A percentile compares a stretch with the other conserved stretches of the same genome.
Conservation (phyloP, 352 stramenopile genomes). For the Thraustochytrium sp. region DNA sequence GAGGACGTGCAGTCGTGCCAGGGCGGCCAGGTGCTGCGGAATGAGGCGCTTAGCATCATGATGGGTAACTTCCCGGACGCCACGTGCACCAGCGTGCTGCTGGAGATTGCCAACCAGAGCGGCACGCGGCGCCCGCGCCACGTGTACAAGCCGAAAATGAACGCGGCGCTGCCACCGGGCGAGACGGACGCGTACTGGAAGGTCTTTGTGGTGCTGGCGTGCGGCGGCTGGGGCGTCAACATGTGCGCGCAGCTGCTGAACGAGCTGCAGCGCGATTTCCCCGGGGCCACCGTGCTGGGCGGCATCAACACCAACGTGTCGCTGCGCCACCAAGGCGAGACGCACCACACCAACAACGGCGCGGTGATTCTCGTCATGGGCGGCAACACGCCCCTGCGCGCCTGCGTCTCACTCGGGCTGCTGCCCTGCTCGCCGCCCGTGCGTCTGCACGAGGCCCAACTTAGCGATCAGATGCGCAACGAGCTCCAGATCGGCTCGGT, state of each 20-base stretch:
- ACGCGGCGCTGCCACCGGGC: not conserved
- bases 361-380: not conserved
- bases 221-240: not conserved
- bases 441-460: not conserved
- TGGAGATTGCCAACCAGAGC: not conserved
- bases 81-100: not conserved
- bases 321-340: not conserved
- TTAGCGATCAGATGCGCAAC: not conserved
- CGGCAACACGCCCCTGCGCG: not conserved
- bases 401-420: not conserved
- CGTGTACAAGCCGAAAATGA: not conserved
- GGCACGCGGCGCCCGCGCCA: not conserved
- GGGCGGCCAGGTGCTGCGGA: not conserved
- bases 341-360: not conserved
- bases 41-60: not conserved
- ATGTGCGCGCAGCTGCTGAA: not conserved
- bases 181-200: not conserved
- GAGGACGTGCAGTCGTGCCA: not conserved
- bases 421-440: not conserved
- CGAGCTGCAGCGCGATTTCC: not conserved
- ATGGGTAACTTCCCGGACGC: not conserved
- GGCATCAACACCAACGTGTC: not conserved
- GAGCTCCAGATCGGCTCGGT: not conserved
- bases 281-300: not conserved
- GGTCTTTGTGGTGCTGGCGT: not conserved